phyloP scores from a whole-genome alignment of 352 stramenopile genomes.

The Phytophthora capsici region DNA sequence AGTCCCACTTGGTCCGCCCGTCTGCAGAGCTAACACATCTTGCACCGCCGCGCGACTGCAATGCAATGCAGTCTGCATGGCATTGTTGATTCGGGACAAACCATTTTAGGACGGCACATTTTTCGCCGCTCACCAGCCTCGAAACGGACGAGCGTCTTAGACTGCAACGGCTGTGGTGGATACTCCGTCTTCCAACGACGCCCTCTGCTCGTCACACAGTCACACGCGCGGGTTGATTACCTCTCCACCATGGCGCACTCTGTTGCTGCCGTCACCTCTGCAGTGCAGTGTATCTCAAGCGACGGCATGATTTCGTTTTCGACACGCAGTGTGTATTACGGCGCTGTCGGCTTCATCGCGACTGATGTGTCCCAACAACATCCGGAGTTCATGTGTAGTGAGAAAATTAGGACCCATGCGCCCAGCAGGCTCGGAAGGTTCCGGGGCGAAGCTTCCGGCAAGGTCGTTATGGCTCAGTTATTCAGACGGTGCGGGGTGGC shows the following conservation, averaged over 20 bases:
- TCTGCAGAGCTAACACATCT: slow-evolving; percentile 20
- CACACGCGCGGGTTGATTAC: slow-evolving; percentile 4
- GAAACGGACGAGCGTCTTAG: slow-evolving; percentile 27
- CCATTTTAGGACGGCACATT: slow-evolving; percentile 8
- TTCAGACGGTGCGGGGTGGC: slow-evolving; percentile 18
- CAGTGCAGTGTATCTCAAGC: slow-evolving; percentile 9
- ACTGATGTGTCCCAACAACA: slow-evolving; percentile 24
- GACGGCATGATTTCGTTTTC: slow-evolving; percentile 9
- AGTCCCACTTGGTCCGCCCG: slow-evolving; percentile 4
- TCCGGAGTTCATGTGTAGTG: slow-evolving; percentile 14
- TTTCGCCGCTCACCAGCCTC: slow-evolving; percentile 11
- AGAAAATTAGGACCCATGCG: slow-evolving; percentile 26
- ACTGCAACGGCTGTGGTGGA: slow-evolving; percentile 2
- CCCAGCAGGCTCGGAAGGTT: slow-evolving; percentile 18
- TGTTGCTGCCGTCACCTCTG: neutral
- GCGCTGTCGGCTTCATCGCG: neutral
- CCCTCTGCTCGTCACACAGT: slow-evolving; percentile 7
- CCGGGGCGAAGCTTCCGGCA: neutral
- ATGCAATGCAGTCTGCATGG: too few relatives aligned
- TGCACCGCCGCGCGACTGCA: neutral
- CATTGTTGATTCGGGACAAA: slow-evolving; percentile 12
- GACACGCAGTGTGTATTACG: slow-evolving; percentile 9
- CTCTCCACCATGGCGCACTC: neutral
- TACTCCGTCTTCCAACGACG: neutral
- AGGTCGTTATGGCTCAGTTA: slow-evolving; percentile 17